Conservation (phyloP, 2,329 filamentous ascomycete genomes). For the Calonectria montana region DNA sequence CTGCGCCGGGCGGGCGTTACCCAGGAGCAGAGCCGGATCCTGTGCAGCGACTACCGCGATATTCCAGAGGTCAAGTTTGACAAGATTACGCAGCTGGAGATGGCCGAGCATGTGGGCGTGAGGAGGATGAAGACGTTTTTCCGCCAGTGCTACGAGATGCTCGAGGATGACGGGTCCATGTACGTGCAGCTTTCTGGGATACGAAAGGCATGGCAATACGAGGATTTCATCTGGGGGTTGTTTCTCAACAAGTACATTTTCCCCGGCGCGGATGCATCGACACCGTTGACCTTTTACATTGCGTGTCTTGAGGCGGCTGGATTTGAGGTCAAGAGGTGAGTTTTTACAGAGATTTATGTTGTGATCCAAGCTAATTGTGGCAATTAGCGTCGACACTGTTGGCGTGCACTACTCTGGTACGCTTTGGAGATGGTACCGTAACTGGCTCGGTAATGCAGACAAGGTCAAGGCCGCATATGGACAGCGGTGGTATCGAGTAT, state of each 20-base stretch:
- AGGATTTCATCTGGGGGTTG: slow-evolving; percentile 94
- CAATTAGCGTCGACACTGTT: slow-evolving; percentile 79
- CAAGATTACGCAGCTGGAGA: slow-evolving; percentile 96
- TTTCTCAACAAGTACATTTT: slow-evolving; percentile 99
- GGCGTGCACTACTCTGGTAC: slow-evolving; percentile 96
- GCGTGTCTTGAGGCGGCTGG: slow-evolving; percentile 76
- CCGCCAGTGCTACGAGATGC: slow-evolving; percentile 89
- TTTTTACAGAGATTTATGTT: not conserved
- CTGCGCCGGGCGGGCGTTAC: slow-evolving; percentile 81
- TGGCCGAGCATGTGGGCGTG: slow-evolving; percentile 96
- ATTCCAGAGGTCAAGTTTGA: slow-evolving; percentile 86
- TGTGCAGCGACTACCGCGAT: slow-evolving; percentile 96
- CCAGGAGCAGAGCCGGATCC: slow-evolving; percentile 85
- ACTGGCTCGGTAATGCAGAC: slow-evolving; percentile 93
- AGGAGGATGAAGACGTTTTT: slow-evolving; percentile 83
- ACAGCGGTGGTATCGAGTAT: slow-evolving; percentile 88
- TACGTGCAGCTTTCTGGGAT: slow-evolving; percentile 94
- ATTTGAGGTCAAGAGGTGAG: slow-evolving; percentile 77
- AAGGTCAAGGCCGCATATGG: slow-evolving; percentile 95
- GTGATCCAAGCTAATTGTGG: not conserved
- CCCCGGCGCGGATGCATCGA: slow-evolving; percentile 93
- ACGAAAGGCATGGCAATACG: slow-evolving; percentile 93
- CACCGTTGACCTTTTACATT: slow-evolving; percentile 86
- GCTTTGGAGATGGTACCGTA: slow-evolving; percentile 96
- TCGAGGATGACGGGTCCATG: slow-evolving; percentile 93